A percentile compares a stretch with the other conserved stretches of the same genome.
phyloP scores from a whole-genome alignment of 768 basidiomycete genomes.

The Rhizopogon vulgaris region DNA sequence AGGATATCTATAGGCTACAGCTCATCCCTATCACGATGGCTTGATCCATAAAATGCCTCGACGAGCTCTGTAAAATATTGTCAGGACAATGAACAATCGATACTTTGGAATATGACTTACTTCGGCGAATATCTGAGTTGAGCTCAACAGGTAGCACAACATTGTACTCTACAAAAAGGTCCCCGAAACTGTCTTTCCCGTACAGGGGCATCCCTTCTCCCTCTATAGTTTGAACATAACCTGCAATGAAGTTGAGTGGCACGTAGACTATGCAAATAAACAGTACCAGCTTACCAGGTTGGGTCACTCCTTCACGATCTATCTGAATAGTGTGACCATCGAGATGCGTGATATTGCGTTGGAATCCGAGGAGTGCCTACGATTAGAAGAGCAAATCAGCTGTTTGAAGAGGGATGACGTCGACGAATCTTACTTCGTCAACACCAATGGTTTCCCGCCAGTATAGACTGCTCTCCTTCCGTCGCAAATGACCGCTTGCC shows the following conservation, averaged over 20 bases:
- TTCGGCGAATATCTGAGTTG: constrained; percentile 57
- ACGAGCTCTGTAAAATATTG: constrained; percentile 39
- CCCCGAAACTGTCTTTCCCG: constrained; percentile 55
- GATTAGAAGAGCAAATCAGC: not conserved
- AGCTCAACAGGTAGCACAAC: constrained; percentile 82
- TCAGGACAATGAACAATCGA: not conserved
- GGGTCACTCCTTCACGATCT: constrained; percentile 75
- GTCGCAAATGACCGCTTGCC: constrained; percentile 73
- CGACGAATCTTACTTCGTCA: constrained; percentile 56
- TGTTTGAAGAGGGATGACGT: not conserved
- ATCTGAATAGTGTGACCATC: constrained; percentile 79
- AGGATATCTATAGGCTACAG: constrained; percentile 22
- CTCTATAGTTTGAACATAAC: constrained; percentile 77
- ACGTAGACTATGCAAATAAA: not conserved
- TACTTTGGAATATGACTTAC: constrained; percentile 45
- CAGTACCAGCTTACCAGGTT: constrained; percentile 58
- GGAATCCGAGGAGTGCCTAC: constrained; percentile 95
- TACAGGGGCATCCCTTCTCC: constrained; percentile 88
- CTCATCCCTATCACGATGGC: constrained; percentile 30
- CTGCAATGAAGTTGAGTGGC: constrained; percentile 28
- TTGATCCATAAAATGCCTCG: constrained; percentile 45
- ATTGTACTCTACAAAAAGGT: constrained; percentile 89
- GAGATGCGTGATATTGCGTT: constrained; percentile 84
- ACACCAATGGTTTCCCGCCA: constrained; percentile 89
- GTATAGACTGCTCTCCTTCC: constrained; percentile 88